Percentiles rank a stretch among this genome's conserved stretches.
phyloP scores from a whole-genome alignment of 345 rosid genomes.

The Lepidium sativum region DNA sequence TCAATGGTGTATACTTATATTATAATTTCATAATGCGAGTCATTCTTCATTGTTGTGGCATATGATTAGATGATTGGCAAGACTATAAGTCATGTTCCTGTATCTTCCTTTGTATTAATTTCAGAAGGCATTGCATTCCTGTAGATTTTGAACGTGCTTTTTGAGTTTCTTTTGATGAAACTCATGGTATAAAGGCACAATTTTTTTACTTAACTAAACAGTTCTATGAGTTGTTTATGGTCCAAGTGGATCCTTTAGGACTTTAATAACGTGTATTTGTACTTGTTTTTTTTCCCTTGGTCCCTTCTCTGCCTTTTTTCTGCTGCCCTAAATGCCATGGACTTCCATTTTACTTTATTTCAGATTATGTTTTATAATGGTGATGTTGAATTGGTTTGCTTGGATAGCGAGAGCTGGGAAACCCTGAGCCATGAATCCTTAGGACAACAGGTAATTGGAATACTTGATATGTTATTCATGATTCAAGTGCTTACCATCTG shows the following conservation, averaged over 20 bases:
- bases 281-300: neutral
- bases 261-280: neutral
- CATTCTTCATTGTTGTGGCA: neutral
- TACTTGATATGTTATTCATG: neutral
- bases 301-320: neutral
- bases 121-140: neutral
- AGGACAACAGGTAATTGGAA: slow-evolving; percentile 33
- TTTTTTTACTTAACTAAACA: neutral
- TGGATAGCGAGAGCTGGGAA: slow-evolving; percentile 46
- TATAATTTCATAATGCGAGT: neutral
- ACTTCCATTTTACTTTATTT: slow-evolving; percentile 4
- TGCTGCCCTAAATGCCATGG: neutral
- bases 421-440: slow-evolving; percentile 31
- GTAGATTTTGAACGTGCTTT: neutral
- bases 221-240: neutral
- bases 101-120: neutral
- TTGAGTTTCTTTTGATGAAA: neutral
- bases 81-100: neutral
- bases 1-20: neutral
- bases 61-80: neutral
- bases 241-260: neutral
- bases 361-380: slow-evolving; percentile 48
- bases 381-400: slow-evolving; percentile 40
- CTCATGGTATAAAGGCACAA: neutral
- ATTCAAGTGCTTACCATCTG: neutral